Evolutionary conservation across 805 yeast genomes (phyloP).

Genomic region (Maudiozyma turicensis): DNA sequence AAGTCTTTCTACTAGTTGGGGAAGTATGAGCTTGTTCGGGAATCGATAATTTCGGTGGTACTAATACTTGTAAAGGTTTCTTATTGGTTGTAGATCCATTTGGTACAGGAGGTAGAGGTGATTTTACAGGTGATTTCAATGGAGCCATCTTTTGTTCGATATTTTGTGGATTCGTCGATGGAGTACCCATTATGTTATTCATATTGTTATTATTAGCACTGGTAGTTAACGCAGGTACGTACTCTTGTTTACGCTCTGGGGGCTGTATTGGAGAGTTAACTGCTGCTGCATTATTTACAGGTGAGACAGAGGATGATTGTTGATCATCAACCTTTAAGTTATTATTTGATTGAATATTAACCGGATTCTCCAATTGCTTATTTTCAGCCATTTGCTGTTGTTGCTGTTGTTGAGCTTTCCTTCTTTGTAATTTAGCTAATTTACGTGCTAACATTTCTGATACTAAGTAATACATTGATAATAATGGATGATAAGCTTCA

Average conservation of each 20-base stretch:
- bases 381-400: constrained; percentile 7
- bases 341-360: constrained; percentile 1
- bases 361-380: constrained; percentile 4
- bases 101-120: neutral
- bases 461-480: constrained; percentile 79
- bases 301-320: neutral
- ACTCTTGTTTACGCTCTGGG: neutral
- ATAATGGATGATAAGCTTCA: constrained; percentile 74
- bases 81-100: neutral
- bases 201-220: neutral
- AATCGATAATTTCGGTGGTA: constrained; percentile 35
- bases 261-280: constrained; percentile 4
- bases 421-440: constrained; percentile 38
- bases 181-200: neutral
- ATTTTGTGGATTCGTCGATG: neutral
- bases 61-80: constrained; percentile 14
- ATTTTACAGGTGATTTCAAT: constrained; percentile 3
- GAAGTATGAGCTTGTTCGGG: constrained; percentile 44
- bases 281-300: constrained; percentile 1
- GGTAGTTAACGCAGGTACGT: neutral
- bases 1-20: constrained; percentile 30
- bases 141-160: constrained; percentile 1
- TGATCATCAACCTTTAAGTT: neutral
- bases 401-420: constrained; percentile 10
- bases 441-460: constrained; percentile 74